A percentile compares a stretch with the other conserved stretches of the same genome.
These are phyloP conservation scores for Fusarium sp. DNA, from an alignment of 2,329 filamentous ascomycete genomes.

Conservation along the genomic window DNA sequence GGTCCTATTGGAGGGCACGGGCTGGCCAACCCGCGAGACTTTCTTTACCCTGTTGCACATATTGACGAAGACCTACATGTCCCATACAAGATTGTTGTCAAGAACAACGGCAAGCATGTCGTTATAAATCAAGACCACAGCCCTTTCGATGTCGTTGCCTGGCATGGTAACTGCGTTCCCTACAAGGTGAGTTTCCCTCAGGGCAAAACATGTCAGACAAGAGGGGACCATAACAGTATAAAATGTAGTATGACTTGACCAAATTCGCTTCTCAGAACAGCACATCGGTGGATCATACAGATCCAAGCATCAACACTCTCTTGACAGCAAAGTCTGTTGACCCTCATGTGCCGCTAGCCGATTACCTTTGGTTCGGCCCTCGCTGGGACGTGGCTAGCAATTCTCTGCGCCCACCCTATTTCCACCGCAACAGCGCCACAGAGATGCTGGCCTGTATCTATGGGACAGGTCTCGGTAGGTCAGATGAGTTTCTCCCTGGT, in stretches of 20 bases:
- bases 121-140: conserved; percentile 24
- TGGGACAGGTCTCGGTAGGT: conserved; percentile 4
- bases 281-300: conserved; percentile 22
- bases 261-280: conserved; percentile 23
- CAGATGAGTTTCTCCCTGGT: conserved; percentile 15
- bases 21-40: conserved; percentile 19
- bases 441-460: conserved; percentile 23
- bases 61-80: conserved; percentile 15
- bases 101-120: conserved; percentile 27
- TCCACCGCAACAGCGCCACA: conserved; percentile 4
- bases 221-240: fast-evolving
- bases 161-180: conserved; percentile 26
- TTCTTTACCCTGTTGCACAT: conserved; percentile 15
- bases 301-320: conserved; percentile 17
- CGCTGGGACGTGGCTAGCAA: conserved; percentile 19
- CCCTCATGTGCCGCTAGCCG: conserved; percentile 1
- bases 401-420: conserved; percentile 11
- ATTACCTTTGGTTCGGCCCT: conserved; percentile 14
- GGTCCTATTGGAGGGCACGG: conserved; percentile 23
- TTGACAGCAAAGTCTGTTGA: conserved; percentile 21
- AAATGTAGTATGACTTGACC: conserved; percentile 21
- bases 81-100: conserved; percentile 1
- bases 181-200: conserved; percentile 10
- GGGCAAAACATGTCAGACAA: fast-evolving
- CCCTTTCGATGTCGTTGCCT: conserved; percentile 27